Conservation (phyloP, 2,329 filamentous ascomycete genomes). For the Stagonosporopsis tanaceti region DNA sequence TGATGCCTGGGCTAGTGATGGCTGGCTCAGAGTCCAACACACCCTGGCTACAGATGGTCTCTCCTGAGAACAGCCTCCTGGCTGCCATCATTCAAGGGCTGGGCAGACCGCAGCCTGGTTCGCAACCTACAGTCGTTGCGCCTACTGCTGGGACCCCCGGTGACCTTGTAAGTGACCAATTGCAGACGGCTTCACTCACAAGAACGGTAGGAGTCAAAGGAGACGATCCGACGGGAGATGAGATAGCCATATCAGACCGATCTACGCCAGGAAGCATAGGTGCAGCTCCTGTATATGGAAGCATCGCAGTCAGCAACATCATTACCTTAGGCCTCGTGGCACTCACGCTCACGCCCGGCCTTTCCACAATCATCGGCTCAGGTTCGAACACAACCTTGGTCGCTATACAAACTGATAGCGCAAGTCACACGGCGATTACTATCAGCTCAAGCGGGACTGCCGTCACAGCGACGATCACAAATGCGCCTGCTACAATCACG, state of each 20-base stretch:
- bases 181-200: not conserved
- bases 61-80: slow-evolving; percentile 24
- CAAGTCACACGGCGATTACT: slow-evolving; percentile 36
- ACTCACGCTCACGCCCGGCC: slow-evolving; percentile 37
- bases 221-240: not conserved
- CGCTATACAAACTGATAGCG: slow-evolving; percentile 32
- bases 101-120: slow-evolving; percentile 13
- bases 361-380: slow-evolving; percentile 36
- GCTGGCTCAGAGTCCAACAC: not conserved
- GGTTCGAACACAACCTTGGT: slow-evolving; percentile 32
- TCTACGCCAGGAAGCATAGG: not conserved
- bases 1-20: not conserved
- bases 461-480: slow-evolving; percentile 36
- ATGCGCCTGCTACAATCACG: slow-evolving; percentile 30
- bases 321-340: slow-evolving; percentile 30
- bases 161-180: not conserved
- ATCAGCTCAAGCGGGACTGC: slow-evolving; percentile 39
- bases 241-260: not conserved
- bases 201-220: not conserved
- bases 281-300: not conserved
- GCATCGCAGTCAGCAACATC: slow-evolving; percentile 11
- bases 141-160: slow-evolving; percentile 2
- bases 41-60: slow-evolving; percentile 1
- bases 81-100: slow-evolving; percentile 28
- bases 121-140: slow-evolving; percentile 14